Evolutionary conservation across 805 yeast species (phyloP), one percentile per base, ranked within the genome.

Genomic region (Cyberlindnera amylophila): DNA sequence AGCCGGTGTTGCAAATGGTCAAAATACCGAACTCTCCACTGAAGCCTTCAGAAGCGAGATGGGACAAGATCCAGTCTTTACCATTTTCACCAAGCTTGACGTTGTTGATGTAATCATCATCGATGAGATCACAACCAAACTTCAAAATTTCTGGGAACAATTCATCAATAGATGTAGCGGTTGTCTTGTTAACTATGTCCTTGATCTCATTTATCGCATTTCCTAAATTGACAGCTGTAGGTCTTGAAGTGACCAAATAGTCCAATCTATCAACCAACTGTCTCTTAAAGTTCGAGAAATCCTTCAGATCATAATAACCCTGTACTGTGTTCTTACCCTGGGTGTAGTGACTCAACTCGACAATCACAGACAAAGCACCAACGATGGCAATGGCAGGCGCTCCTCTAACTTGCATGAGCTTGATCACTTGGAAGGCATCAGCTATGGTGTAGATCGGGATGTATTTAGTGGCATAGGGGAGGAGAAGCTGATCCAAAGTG

Each of bases 331-430:
- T 61, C 4, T 55, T 47, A 2, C 59, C 61, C 24, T 45, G 51
- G 38, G 67, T 36, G 43, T 43, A 57, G 55, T 58, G 54, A 42
- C 64, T 65, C 3, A 78, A 63, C 51, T 91, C 96, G n/a, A 85
- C 79, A 2, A 86, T 82, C 3, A 91, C 75, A 2, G 96, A 77
- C 46, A 90, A 73, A 1, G 89, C 81, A 5, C 96, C 98, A 3
- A 91, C 97, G 44, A 91, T 86, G 48, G 97, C 97, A 59, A 91
- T 91, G 1, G 98, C 98, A 0, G 99, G 99, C 0, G 99, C 99
- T 30, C 99, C 99, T 61, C 99, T 74, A 4, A 95, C 97, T 55
- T 86, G 89, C 99, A 91, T 91, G 44, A 72, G 72, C 58, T 80
- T 82, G 62, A 91, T 91, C n/a, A 86, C 95, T 15, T 73, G 71